Conservation (phyloP, 805 yeast species). For the Yamadazyma akitaensis region DNA sequence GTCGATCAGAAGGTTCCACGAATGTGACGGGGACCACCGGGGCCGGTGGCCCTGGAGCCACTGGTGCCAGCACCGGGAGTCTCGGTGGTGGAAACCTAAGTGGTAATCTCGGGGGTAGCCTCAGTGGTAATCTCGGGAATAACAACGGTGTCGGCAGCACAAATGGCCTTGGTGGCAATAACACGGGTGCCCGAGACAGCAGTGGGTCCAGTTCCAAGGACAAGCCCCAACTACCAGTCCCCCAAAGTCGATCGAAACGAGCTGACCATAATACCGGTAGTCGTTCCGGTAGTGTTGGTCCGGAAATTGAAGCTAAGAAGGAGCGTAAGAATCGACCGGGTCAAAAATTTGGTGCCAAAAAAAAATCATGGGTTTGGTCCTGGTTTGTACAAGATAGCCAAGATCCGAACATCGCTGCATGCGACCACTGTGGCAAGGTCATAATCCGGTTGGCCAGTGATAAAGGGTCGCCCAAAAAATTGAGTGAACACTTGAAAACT, state of each 20-base stretch:
- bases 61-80: neutral
- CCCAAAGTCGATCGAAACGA: no score
- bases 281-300: neutral
- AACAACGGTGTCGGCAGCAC: neutral
- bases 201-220: neutral
- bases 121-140: neutral
- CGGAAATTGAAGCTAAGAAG: constrained; percentile 14
- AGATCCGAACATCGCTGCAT: constrained; percentile 50
- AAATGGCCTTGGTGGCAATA: neutral
- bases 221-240: no score
- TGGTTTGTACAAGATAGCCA: constrained; percentile 53
- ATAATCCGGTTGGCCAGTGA: constrained; percentile 48
- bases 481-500: constrained; percentile 54
- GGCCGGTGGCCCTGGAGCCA: neutral
- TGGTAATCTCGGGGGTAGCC: neutral
- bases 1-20: no score
- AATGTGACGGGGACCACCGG: no score
- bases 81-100: no score
- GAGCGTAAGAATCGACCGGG: constrained; percentile 48
- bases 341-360: constrained; percentile 57
- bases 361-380: constrained; percentile 61
- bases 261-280: neutral
- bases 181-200: neutral
- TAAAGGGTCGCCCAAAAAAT: constrained; percentile 58
- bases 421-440: constrained; percentile 52